Conservation (phyloP, 371 early-diverging fungal genomes). For the Neoconidiobolus thromboides region DNA sequence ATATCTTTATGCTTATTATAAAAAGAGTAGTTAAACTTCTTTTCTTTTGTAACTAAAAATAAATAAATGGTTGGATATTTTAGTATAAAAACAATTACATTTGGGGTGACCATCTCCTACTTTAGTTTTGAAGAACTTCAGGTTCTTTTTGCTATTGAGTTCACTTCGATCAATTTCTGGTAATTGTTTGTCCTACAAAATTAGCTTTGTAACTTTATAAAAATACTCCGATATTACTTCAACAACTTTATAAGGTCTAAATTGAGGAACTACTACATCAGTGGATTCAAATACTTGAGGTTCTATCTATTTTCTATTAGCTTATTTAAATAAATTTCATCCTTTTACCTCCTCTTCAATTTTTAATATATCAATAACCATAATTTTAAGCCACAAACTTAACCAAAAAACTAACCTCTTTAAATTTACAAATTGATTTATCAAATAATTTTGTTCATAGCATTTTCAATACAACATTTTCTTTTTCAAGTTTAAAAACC, state of each 20-base stretch:
- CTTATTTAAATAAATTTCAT: too few species aligned
- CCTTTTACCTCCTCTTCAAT: too few species aligned
- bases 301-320: neutral
- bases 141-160: neutral
- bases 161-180: constrained; percentile 1
- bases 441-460: too few species aligned
- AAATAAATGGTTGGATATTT: neutral
- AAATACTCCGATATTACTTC: neutral
- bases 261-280: neutral
- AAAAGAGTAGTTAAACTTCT: too few species aligned
- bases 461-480: too few species aligned
- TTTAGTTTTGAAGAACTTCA: neutral
- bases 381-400: too few species aligned
- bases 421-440: too few species aligned
- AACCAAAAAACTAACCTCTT: too few species aligned
- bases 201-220: neutral
- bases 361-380: too few species aligned
- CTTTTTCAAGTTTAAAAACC: too few species aligned
- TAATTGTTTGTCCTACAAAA: neutral
- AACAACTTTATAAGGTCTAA: neutral
- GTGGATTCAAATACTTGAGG: constrained; percentile 3
- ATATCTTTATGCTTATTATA: neutral
- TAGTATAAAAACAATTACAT: neutral
- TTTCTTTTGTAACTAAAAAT: too few species aligned
- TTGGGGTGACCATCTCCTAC: neutral